Percentiles rank a stretch among this genome's conserved stretches.
phyloP scores from a whole-genome alignment of 1,284 basidiomycete species.

The Ganoderma lucidum region DNA sequence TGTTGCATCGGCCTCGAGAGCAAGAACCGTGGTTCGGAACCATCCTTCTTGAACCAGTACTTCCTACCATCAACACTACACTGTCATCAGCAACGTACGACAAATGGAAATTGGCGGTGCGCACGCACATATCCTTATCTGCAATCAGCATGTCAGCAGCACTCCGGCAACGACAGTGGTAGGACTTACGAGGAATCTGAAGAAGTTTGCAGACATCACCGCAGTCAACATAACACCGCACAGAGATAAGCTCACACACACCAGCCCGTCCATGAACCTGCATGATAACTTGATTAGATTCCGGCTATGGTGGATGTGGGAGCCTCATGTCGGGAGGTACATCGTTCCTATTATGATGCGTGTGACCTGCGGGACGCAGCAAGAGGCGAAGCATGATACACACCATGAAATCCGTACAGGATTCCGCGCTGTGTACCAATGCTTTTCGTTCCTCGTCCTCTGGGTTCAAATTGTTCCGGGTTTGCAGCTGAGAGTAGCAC shows the following conservation, averaged over 20 bases:
- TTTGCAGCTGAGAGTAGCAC: not conserved
- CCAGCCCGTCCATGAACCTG: slow-evolving; percentile 78
- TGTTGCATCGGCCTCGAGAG: slow-evolving; percentile 60
- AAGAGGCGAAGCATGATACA: not conserved
- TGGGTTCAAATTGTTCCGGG: not conserved
- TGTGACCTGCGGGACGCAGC: not conserved
- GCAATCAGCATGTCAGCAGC: slow-evolving; percentile 7
- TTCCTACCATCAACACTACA: slow-evolving; percentile 52
- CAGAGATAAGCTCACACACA: slow-evolving; percentile 44
- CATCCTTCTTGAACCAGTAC: slow-evolving; percentile 57
- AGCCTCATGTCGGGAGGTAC: not conserved
- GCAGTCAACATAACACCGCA: not conserved
- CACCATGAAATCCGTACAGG: not conserved
- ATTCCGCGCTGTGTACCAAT: slow-evolving; percentile 3
- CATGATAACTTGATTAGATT: not conserved
- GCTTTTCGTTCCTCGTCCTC: not conserved
- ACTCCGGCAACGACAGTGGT: not conserved
- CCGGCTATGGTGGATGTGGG: not conserved
- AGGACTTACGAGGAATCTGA: slow-evolving; percentile 40
- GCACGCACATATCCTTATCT: slow-evolving; percentile 67
- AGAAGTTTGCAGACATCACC: not conserved
- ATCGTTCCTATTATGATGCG: too few species aligned
- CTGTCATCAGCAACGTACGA: not conserved
- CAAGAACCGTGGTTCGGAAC: slow-evolving; percentile 40
- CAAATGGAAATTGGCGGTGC: too few species aligned